Base-by-base conservation (phyloP, 768 basidiomycete genomes). In the Pholiota molesta region DNA sequence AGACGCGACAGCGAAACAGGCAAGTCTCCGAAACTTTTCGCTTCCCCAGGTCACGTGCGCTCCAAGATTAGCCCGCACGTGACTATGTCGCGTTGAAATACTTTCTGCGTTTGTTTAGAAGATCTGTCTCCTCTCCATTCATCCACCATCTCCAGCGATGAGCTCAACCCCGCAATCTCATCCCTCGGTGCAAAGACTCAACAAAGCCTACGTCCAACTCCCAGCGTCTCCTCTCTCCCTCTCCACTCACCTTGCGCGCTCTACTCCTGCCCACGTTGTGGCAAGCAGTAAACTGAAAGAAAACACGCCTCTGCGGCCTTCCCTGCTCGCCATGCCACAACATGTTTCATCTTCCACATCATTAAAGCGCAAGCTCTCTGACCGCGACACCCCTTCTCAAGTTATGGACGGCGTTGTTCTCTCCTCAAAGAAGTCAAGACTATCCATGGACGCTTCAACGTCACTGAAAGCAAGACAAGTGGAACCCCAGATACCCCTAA, bases 171-270 rank as follows among this genome's bases (percentile, higher is more conserved):
- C 67, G 19, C 66, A 57, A 23, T 55, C 68, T 64, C 54, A 66
- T 63, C 65, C 75, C 17, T 58, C 69, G 13, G 53, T 60, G 35
- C 75, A 71, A 16, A 78, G 78, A 68, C 55, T 73, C 16, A 79
- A 78, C 40, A 79, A 79, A 66, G 81, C 85, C 39, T 91, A 80
- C 67, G 84, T 90, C 51, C 82, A 89, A 59, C 77, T 90, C 17
- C 86, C 88, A 1, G 71, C 78, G 2, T 84, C 83, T 31, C 81
- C 85, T 0, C 71, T 79, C 56, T 72, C 72, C 55, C 64, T 68
- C 16, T 65, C 73, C 65, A 52, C 39, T 44, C 68, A 74, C 62
- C 70, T 67, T 53, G 52, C 68, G 61, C 56, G 65, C 49, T 58
- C 49, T 54, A 49, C 66, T 49, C 52, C 65, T 53, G 39, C 55